Evolutionary conservation across 164 flowering plant genomes (phyloP).

Genomic region (Amborella trichopoda): DNA sequence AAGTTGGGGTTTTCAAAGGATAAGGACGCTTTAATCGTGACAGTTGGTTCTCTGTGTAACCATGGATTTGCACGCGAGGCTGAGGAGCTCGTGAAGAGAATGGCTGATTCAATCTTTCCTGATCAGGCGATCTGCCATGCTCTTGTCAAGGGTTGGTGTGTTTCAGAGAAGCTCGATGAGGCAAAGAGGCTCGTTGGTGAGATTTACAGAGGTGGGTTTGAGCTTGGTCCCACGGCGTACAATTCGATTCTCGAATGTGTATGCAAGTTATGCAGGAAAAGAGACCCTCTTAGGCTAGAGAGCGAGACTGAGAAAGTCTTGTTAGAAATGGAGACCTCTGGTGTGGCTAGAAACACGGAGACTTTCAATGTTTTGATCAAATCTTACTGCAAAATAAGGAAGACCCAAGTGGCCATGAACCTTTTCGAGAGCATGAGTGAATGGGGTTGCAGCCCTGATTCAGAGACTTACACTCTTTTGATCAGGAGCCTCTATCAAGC

Average conservation of each 20-base stretch:
- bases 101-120: constrained; percentile 75
- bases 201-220: constrained; percentile 88
- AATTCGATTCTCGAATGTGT: constrained; percentile 86
- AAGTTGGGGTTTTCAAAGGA: constrained; percentile 49
- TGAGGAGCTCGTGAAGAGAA: constrained; percentile 72
- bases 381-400: constrained; percentile 73
- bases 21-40: constrained; percentile 31
- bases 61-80: constrained; percentile 62
- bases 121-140: constrained; percentile 61
- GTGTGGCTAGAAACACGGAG: constrained; percentile 73
- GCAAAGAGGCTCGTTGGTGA: constrained; percentile 68
- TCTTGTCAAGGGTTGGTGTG: constrained; percentile 83
- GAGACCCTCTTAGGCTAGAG: constrained; percentile 63
- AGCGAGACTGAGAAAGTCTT: constrained; percentile 60
- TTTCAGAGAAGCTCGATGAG: constrained; percentile 77
- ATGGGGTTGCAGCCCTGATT: constrained; percentile 79
- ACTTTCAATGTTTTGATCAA: constrained; percentile 76
- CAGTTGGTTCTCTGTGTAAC: constrained; percentile 54
- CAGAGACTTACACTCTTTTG: constrained; percentile 41
- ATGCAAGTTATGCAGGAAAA: constrained; percentile 69
- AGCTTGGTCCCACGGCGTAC: constrained; percentile 49
- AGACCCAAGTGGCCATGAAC: constrained; percentile 61
- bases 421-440: constrained; percentile 75
- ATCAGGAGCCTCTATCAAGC: constrained; percentile 87
- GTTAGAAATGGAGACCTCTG: constrained; percentile 70